Percentiles rank a stretch among this genome's conserved stretches.
Conservation (phyloP, 1,284 basidiomycete genomes). For the Naganishia cerealis region DNA sequence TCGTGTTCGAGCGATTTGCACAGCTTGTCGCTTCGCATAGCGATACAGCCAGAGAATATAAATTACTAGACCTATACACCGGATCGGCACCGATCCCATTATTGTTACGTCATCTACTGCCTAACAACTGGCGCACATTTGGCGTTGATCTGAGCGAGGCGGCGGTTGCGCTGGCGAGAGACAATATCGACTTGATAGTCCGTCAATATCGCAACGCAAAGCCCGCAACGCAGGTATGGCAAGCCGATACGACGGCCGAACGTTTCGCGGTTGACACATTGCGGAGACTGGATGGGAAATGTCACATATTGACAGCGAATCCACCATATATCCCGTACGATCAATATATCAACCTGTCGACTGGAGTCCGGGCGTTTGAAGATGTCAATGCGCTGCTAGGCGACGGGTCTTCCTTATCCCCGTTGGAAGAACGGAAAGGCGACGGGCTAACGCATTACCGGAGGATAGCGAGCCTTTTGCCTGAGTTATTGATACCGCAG, state of each 20-base stretch:
- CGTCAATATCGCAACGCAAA: constrained; percentile 27
- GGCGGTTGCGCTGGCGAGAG: constrained; percentile 68
- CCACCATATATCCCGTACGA: constrained; percentile 81
- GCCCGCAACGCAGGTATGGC: constrained; percentile 50
- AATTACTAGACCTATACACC: constrained; percentile 80
- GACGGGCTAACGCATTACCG: constrained; percentile 74
- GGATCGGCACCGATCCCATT: constrained; percentile 86
- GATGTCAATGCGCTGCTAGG: constrained; percentile 77
- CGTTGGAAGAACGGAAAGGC: constrained; percentile 9
- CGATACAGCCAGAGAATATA: constrained; percentile 35
- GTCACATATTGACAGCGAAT: constrained; percentile 81
- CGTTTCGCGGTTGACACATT: constrained; percentile 21
- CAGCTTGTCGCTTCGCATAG: constrained; percentile 37
- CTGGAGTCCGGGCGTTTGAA: constrained; percentile 73
- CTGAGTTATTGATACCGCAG: constrained; percentile 55
- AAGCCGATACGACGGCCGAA: constrained; percentile 32
- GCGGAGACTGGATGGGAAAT: constrained; percentile 42
- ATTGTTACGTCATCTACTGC: constrained; percentile 67
- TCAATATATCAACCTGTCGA: constrained; percentile 66
- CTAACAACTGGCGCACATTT: constrained; percentile 60
- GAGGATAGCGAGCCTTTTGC: constrained; percentile 65
- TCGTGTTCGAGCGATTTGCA: constrained; percentile 65
- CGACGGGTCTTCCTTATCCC: constrained; percentile 54
- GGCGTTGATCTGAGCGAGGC: constrained; percentile 71
- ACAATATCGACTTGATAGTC: constrained; percentile 60